Conservation (phyloP, 306 rosid genomes). For the Coriaria nepalensis region DNA sequence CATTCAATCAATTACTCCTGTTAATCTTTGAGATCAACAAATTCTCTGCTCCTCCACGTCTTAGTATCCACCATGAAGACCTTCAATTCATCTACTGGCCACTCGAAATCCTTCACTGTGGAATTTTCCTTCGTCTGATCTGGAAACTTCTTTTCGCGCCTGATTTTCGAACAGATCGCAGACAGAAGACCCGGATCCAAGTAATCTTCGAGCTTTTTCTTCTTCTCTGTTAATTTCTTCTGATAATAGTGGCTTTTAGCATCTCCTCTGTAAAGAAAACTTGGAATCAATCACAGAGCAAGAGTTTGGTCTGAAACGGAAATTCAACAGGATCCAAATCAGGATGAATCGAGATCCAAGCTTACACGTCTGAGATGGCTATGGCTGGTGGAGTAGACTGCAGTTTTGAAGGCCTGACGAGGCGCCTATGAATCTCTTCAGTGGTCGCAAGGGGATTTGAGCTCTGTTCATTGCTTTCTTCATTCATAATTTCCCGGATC, state of each 20-base stretch:
- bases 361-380: neutral
- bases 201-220: constrained; percentile 18
- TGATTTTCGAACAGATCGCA: constrained; percentile 11
- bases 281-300: neutral
- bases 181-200: constrained; percentile 23
- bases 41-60: too few species aligned
- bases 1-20: too few species aligned
- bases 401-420: constrained; percentile 13
- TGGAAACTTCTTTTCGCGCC: constrained; percentile 4
- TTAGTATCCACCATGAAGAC: constrained; percentile 4
- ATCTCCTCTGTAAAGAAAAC: neutral
- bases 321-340: neutral
- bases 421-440: constrained; percentile 22
- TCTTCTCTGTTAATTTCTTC: neutral
- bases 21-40: too few species aligned
- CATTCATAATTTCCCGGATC: constrained; percentile 11
- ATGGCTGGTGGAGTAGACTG: constrained; percentile 6
- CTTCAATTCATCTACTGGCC: constrained; percentile 21
- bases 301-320: neutral
- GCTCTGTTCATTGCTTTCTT: constrained; percentile 8
- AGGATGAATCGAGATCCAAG: neutral
- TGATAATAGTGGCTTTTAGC: constrained; percentile 1
- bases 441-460: constrained; percentile 19
- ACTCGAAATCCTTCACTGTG: constrained; percentile 17
- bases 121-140: constrained; percentile 8